Evolutionary conservation across 2,329 filamentous ascomycete genomes (phyloP).

Genomic region (Xylariaceae sp.): DNA sequence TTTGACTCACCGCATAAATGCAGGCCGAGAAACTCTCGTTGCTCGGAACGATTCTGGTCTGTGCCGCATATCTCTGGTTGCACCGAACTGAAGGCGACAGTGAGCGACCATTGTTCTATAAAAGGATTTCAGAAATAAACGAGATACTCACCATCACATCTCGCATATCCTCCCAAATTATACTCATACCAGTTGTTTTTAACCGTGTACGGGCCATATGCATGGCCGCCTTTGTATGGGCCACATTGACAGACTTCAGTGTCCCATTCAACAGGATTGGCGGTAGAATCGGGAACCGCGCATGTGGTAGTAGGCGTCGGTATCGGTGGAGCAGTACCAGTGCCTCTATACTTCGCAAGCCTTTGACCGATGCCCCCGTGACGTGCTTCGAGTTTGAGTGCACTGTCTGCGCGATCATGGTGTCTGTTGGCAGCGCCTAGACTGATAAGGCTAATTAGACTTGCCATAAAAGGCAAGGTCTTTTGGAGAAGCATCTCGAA

Average conservation of each 20-base stretch:
- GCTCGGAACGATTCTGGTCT: slow-evolving; percentile 3
- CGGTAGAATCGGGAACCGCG: slow-evolving; percentile 4
- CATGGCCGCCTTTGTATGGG: not conserved
- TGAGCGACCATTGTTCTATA: not conserved
- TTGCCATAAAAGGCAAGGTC: not conserved
- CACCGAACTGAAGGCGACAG: not conserved
- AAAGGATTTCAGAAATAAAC: not conserved
- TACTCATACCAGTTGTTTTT: slow-evolving; percentile 11
- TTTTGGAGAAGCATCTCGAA: slow-evolving; percentile 4
- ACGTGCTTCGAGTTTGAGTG: not conserved
- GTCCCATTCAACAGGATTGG: slow-evolving; percentile 6
- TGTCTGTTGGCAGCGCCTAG: not conserved
- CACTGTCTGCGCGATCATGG: not conserved
- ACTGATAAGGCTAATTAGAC: not conserved
- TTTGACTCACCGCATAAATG: slow-evolving; percentile 1
- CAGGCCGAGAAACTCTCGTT: slow-evolving; percentile 7
- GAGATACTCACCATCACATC: slow-evolving; percentile 2
- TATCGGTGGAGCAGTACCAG: slow-evolving; percentile 1
- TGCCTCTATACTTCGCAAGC: slow-evolving; percentile 2
- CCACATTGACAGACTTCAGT: slow-evolving; percentile 7
- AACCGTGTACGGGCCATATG: slow-evolving; percentile 1
- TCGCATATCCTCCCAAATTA: slow-evolving; percentile 1
- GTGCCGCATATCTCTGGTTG: not conserved
- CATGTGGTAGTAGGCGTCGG: slow-evolving; percentile 1
- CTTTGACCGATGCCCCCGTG: not conserved